A percentile compares a stretch with the other conserved stretches of the same genome.
Evolutionary conservation across 176 grass and related monocot genomes (phyloP).

Genomic region (Alloteropsis semialata): DNA sequence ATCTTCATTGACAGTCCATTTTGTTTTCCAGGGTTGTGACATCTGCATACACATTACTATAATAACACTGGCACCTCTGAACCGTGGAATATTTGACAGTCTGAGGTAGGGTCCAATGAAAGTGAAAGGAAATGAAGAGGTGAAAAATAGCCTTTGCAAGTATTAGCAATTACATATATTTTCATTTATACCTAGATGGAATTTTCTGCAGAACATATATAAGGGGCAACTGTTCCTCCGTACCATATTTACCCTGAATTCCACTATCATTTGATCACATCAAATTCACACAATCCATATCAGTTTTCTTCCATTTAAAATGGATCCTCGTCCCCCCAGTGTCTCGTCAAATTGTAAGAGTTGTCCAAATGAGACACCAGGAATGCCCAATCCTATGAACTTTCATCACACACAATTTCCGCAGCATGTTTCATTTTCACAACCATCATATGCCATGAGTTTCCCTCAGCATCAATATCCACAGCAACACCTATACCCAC

Average conservation of each 20-base stretch:
- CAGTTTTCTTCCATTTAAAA: not conserved
- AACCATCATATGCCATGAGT: constrained; percentile 34
- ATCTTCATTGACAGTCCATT: not conserved
- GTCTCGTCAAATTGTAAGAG: not conserved
- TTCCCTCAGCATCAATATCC: constrained; percentile 24
- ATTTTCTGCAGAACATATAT: not conserved
- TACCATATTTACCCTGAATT: not conserved
- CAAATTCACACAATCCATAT: not conserved
- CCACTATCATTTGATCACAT: not conserved
- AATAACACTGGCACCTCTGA: not conserved
- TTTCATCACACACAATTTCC: constrained; percentile 12
- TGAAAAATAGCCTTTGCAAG: not conserved
- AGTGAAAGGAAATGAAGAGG: not conserved
- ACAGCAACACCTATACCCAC: constrained; percentile 18
- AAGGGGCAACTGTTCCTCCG: not conserved
- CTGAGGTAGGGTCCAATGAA: not conserved
- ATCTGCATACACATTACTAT: not conserved
- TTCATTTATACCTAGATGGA: not conserved
- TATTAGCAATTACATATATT: not conserved
- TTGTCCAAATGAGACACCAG: not conserved
- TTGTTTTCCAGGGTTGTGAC: not conserved
- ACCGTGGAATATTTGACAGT: not conserved
- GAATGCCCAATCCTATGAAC: not conserved
- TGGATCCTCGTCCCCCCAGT: constrained; percentile 2
- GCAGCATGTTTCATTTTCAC: constrained; percentile 24